Evolutionary conservation across 2,329 filamentous ascomycete genomes (phyloP), one percentile per base, ranked within the genome.

Genomic region (Cladobotryum mycophilum): DNA sequence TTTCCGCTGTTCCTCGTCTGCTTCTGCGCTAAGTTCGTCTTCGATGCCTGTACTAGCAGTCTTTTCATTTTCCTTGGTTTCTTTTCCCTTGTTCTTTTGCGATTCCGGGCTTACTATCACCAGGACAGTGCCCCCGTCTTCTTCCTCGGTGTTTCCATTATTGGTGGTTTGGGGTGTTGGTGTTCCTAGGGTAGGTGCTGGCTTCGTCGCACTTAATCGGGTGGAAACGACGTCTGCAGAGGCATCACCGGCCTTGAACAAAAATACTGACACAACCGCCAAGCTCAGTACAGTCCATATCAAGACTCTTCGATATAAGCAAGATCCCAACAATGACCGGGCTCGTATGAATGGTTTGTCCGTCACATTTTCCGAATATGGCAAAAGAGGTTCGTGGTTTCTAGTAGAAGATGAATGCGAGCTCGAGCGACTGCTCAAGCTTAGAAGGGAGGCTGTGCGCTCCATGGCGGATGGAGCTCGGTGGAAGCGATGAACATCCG

Each of bases 291-390:
- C 53, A 5, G 67, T 67, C 77, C 78, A 80, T 60, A 78, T 64
- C 41, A 80, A 62, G 17, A 80, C 68, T 49, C 78, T 70, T 38
- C 76, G 71, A 58, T 79, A 79, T 35, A 79, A 66, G 56, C 72
- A 78, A 58, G 78, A 72, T 13, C 76, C 67, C n/a, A 81, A 60
- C 12, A 80, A 56, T 6, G 72, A 64, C 53, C 70, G 71, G 18
- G 77, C 60, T 48, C 71, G 65, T 45, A 76, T 62, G 48, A 64
- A 68, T 15, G 68, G 62, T 55, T 70, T 68, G 45, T 69, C 63
- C 12, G 59, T 55, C 3, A 63, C 58, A 40, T 60, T 61, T 33
- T 61, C 62, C 8, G 63, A 59, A 48, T 64, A 65, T 2, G 68
- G 68, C 14, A 71, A 52, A 40, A 71, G 47, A 20, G 63, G 60